Percentiles rank a stretch among this genome's conserved stretches.
These are phyloP conservation scores for Lathyrus oleraceus DNA, from an alignment of 306 rosid species.

Conservation along the genomic window DNA sequence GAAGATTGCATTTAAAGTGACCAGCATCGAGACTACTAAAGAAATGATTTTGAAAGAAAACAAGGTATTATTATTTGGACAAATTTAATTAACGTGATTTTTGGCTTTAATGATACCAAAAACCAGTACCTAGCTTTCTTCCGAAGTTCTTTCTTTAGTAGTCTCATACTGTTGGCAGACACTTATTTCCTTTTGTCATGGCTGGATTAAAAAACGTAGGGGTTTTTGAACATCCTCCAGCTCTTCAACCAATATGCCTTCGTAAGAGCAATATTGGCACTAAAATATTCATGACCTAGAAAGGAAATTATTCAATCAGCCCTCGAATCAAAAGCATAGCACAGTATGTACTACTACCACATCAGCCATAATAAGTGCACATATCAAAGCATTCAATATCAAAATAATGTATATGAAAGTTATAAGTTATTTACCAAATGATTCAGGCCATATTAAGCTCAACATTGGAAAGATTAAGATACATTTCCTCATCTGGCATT, in stretches of 20 bases:
- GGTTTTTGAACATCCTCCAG: constrained; percentile 21
- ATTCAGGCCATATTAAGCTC: constrained; percentile 58
- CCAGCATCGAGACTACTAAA: neutral
- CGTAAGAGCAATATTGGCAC: constrained; percentile 19
- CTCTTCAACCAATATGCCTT: neutral
- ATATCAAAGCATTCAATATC: constrained; percentile 23
- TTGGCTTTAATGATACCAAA: neutral
- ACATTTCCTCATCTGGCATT: constrained; percentile 73
- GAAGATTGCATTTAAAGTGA: neutral
- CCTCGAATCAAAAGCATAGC: constrained; percentile 18
- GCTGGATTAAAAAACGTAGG: constrained; percentile 1
- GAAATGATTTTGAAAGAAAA: no score
- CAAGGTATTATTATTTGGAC: no score
- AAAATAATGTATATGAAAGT: constrained; percentile 7
- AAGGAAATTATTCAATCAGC: constrained; percentile 31
- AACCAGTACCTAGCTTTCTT: constrained; percentile 25
- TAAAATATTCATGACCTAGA: constrained; percentile 21
- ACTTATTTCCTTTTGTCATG: constrained; percentile 7
- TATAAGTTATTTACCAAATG: constrained; percentile 46
- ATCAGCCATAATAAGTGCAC: neutral
- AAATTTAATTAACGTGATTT: neutral
- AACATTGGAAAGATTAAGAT: constrained; percentile 61
- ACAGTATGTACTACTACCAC: neutral
- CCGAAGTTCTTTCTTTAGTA: constrained; percentile 8
- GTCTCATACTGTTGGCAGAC: constrained; percentile 19